These are phyloP conservation scores for Kwoniella sp. DNA, from an alignment of 768 basidiomycete genomes.

Conservation along the genomic window DNA sequence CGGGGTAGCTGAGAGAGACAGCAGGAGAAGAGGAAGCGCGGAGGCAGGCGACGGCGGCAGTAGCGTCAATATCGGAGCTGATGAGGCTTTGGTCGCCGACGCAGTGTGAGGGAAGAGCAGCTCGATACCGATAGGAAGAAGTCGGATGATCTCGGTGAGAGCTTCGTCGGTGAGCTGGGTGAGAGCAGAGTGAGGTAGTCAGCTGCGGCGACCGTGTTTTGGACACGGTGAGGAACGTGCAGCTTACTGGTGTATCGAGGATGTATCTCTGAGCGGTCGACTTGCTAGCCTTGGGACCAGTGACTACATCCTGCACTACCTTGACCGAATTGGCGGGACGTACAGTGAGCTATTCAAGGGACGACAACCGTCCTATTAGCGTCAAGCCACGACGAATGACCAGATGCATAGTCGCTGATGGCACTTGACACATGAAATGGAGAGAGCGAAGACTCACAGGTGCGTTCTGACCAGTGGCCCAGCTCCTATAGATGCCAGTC, in stretches of 20 bases:
- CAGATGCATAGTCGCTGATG: too few species aligned
- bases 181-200: not conserved
- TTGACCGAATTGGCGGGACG: slow-evolving; percentile 51
- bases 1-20: slow-evolving; percentile 33
- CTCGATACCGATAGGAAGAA: slow-evolving; percentile 34
- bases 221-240: not conserved
- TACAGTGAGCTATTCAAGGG: slow-evolving; percentile 48
- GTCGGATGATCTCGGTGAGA: slow-evolving; percentile 32
- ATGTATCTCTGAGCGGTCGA: slow-evolving; percentile 31
- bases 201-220: not conserved
- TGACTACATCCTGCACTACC: slow-evolving; percentile 40
- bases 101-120: slow-evolving; percentile 76
- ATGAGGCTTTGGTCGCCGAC: slow-evolving; percentile 59
- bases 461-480: slow-evolving; percentile 75
- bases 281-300: slow-evolving; percentile 15
- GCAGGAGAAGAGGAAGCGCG: slow-evolving; percentile 55
- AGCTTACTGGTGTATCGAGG: slow-evolving; percentile 36
- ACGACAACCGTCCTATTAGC: not conserved
- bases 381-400: too few species aligned
- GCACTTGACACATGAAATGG: not conserved
- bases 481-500: slow-evolving; percentile 88
- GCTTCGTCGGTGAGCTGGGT: slow-evolving; percentile 61
- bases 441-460: slow-evolving; percentile 28
- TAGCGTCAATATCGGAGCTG: slow-evolving; percentile 66
- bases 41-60: slow-evolving; percentile 62